A percentile compares a stretch with the other conserved stretches of the same genome.
These are phyloP conservation scores for Pontederia crassipes DNA, from an alignment of 176 grass and related monocot genomes.

Conservation along the genomic window DNA sequence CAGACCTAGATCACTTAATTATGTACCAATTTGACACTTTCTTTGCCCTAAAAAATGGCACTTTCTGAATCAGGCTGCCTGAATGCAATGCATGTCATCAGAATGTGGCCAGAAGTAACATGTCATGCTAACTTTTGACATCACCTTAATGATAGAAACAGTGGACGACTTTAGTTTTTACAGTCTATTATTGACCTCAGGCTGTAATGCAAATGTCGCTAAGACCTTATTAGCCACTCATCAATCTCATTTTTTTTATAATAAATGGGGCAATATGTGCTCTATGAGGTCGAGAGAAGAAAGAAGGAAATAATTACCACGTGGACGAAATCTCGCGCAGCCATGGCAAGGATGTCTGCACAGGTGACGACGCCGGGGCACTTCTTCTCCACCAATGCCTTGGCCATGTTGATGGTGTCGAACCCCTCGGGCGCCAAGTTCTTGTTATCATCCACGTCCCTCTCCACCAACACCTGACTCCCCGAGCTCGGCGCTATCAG, in stretches of 20 bases:
- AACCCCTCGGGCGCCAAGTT: constrained; percentile 69
- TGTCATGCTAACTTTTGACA: no score
- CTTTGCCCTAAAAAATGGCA: no score
- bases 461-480: constrained; percentile 40
- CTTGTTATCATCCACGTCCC: constrained; percentile 80
- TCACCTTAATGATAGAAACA: no score
- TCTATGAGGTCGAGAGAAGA: background rate
- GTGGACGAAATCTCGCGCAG: constrained; percentile 71
- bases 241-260: background rate
- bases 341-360: constrained; percentile 82
- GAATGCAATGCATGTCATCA: no score
- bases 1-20: no score
- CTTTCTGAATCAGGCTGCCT: no score
- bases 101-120: no score
- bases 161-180: no score
- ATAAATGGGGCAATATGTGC: background rate
- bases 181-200: no score
- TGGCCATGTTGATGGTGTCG: constrained; percentile 68
- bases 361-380: constrained; percentile 86
- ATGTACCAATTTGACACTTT: no score
- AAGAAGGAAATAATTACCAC: constrained; percentile 27
- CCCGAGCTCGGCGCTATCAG: constrained; percentile 56
- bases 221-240: no score
- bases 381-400: constrained; percentile 64
- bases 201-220: no score